Evolutionary conservation across 441 rosid genomes (phyloP).

Genomic region (Brassica hybrid): DNA sequence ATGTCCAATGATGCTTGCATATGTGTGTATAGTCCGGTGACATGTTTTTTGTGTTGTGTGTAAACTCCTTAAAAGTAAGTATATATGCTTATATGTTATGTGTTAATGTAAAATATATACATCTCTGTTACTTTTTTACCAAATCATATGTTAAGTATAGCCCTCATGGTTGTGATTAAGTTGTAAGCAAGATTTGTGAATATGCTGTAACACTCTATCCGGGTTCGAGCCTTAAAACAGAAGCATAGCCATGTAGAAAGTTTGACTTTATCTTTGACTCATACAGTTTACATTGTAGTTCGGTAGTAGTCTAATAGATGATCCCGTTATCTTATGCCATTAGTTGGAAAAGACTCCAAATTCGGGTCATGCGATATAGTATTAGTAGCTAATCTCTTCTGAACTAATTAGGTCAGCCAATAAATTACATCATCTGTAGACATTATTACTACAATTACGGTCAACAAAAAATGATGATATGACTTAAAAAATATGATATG

Average conservation of each 20-base stretch:
- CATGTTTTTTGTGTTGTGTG: constrained; percentile 19
- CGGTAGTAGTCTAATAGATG: background rate
- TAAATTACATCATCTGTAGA: too few relatives aligned
- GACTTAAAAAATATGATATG: too few relatives aligned
- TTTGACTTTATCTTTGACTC: too few relatives aligned
- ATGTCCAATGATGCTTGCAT: constrained; percentile 26
- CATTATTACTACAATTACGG: too few relatives aligned
- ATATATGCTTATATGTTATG: constrained; percentile 1
- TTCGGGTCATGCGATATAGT: too few relatives aligned
- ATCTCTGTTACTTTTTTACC: background rate
- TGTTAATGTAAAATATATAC: background rate
- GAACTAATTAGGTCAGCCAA: too few relatives aligned
- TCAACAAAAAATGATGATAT: too few relatives aligned
- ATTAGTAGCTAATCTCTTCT: too few relatives aligned
- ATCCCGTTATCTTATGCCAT: background rate
- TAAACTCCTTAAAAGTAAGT: constrained; percentile 3
- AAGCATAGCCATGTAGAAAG: background rate
- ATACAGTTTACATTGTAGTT: too few relatives aligned
- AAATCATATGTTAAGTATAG: background rate
- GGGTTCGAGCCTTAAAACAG: background rate
- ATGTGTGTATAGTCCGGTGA: background rate
- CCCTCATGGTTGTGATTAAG: background rate
- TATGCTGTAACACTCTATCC: background rate
- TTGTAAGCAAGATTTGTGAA: background rate
- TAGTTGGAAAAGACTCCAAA: background rate